Evolutionary conservation across 2,329 filamentous ascomycete species (phyloP).

Genomic region (Colletotrichum sp.): DNA sequence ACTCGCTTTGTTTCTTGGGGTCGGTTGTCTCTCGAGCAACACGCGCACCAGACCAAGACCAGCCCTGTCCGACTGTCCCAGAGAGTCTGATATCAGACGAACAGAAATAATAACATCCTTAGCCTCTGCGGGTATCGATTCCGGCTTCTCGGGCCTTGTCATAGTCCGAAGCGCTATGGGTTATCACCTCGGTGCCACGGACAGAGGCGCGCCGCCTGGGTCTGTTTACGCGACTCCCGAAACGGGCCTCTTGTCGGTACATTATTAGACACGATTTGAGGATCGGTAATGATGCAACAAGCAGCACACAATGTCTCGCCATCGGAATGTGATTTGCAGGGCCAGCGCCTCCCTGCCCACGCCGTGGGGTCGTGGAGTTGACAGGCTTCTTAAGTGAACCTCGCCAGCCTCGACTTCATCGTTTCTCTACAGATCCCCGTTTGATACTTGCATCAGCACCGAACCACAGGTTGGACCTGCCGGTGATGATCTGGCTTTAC

Average conservation of each 20-base stretch:
- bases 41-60: not conserved
- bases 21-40: not conserved
- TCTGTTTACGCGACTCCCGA: not conserved
- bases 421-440: not conserved
- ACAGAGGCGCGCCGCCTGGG: not conserved
- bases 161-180: not conserved
- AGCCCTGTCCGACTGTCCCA: not conserved
- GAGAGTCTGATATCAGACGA: not conserved
- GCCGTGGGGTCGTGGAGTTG: not conserved
- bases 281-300: not conserved
- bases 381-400: constrained; percentile 7
- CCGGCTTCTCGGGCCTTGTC: not conserved
- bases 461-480: not conserved
- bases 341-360: not conserved
- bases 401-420: not conserved
- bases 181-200: not conserved
- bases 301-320: not conserved
- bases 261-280: not conserved
- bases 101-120: not conserved
- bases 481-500: not conserved
- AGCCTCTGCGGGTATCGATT: not conserved
- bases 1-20: not conserved
- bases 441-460: not conserved
- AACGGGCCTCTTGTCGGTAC: not conserved
- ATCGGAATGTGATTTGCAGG: not conserved